Percentiles rank a stretch among this genome's conserved stretches.
These are phyloP conservation scores for Boletus sp. DNA, from an alignment of 768 basidiomycete species.

Conservation along the genomic window DNA sequence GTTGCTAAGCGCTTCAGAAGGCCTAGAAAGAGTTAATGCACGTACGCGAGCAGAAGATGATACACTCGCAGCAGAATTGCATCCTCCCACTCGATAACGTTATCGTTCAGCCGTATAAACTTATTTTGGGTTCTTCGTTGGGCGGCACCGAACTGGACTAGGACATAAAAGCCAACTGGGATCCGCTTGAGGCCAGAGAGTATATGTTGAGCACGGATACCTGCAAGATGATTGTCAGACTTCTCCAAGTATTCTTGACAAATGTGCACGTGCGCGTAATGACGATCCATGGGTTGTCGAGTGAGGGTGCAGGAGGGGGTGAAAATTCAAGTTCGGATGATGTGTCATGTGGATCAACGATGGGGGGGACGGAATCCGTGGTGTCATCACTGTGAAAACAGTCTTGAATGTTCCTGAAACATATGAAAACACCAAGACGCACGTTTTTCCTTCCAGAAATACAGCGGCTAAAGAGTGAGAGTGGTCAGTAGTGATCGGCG, in stretches of 20 bases:
- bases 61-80: not conserved
- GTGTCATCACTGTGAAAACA: not conserved
- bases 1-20: not conserved
- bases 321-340: not conserved
- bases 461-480: not conserved
- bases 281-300: not conserved
- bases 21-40: not conserved
- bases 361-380: not conserved
- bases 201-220: not conserved
- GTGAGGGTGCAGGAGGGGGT: not conserved
- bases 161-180: not conserved
- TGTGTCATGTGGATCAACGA: not conserved
- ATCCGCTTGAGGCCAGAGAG: not conserved
- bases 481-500: not conserved
- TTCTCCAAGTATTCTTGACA: not conserved
- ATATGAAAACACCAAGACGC: not conserved
- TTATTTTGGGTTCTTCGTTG: not conserved
- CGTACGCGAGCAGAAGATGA: too few species aligned
- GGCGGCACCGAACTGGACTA: not conserved
- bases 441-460: not conserved
- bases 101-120: not conserved
- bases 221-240: not conserved
- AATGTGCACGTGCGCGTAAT: not conserved
- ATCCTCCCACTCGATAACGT: not conserved
- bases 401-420: not conserved